Base-by-base conservation (phyloP, 2,329 filamentous ascomycete species). In the Exophiala viscosa region DNA sequence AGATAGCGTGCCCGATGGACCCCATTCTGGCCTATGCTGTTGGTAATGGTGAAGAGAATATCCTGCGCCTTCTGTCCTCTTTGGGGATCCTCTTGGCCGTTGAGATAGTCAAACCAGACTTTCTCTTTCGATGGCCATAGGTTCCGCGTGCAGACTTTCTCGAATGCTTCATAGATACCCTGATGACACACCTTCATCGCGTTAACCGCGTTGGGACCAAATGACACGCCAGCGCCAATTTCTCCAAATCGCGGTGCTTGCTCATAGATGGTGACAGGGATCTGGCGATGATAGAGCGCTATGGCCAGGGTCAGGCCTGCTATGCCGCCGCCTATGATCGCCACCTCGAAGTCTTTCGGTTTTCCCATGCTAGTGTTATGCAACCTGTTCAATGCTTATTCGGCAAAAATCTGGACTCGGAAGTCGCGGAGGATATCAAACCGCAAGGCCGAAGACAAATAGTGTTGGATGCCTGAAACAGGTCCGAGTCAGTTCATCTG, bases 171-270 rank as follows among this genome's bases (percentile, higher is more conserved):
- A 44, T 65, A 62, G 52, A 76, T 64, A 28, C 69, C 70, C 1
- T 70, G 67, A 28, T 72, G 69, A 61, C 76, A 72, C 34, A 72
- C 60, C 46, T 70, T 66, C 74, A 80, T 76, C 5, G 77, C 75
- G 28, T 72, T 69, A 3, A 68, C 64, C n/a, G 76, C 71, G 59
- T 79, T 79, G 38, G 73, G 71, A 1, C 71, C 72, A 50, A 80
- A 73, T 2, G 70, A 67, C 0, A 80, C 74, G 15, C 77, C 77
- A 0, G 77, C 77, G 10, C 77, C 77, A 18, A 79, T 76, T 60
- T 80, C 76, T 49, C 70, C 72, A 53, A 80, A 80, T 18, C 68
- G 65, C 2, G 67, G 55, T 1, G 76, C 76, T 44, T 74, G 68
- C 62, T 80, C 77, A 60, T 78, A 80, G 42, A 68, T 49, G 17